These are phyloP conservation scores for Pseudocercospora cruenta DNA, from an alignment of 2,329 filamentous ascomycete species.

Conservation along the genomic window DNA sequence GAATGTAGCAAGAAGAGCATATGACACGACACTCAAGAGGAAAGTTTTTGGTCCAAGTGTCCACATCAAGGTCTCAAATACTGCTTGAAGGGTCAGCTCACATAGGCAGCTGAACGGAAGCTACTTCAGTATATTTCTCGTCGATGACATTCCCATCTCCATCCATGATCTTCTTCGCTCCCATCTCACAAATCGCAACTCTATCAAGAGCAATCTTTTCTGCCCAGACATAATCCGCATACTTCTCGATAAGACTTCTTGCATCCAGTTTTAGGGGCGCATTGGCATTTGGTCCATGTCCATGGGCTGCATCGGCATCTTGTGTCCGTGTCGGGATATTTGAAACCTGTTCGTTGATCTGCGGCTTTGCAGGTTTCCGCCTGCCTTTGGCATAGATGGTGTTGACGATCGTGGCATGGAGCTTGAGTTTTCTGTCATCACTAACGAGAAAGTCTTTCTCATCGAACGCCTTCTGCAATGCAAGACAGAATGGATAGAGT, in stretches of 20 bases:
- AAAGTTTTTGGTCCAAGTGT: too few species aligned
- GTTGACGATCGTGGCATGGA: conserved; percentile 87
- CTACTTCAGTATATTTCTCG: conserved; percentile 58
- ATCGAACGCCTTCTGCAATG: conserved; percentile 59
- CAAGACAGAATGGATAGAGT: conserved; percentile 62
- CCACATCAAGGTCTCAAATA: too few species aligned
- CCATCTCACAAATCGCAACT: conserved; percentile 84
- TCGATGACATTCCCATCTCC: conserved; percentile 53
- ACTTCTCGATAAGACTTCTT: conserved; percentile 53
- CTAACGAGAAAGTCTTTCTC: conserved; percentile 59
- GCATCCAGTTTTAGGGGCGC: conserved; percentile 49
- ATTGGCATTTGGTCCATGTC: conserved; percentile 40
- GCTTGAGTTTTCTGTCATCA: conserved; percentile 66
- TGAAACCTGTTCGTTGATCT: not conserved
- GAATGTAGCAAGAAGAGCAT: not conserved
- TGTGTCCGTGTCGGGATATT: not conserved
- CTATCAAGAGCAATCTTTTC: conserved; percentile 67
- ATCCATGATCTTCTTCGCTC: conserved; percentile 68
- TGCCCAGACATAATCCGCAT: conserved; percentile 72
- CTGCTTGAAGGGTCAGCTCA: conserved; percentile 5
- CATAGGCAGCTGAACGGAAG: conserved; percentile 27
- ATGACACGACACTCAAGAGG: too few species aligned
- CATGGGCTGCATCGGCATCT: conserved; percentile 8
- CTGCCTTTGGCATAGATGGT: conserved; percentile 71
- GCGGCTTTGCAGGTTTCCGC: conserved; percentile 28